These are phyloP conservation scores for Glonium stellatum DNA, from an alignment of 495 filamentous ascomycete species.

Conservation along the genomic window DNA sequence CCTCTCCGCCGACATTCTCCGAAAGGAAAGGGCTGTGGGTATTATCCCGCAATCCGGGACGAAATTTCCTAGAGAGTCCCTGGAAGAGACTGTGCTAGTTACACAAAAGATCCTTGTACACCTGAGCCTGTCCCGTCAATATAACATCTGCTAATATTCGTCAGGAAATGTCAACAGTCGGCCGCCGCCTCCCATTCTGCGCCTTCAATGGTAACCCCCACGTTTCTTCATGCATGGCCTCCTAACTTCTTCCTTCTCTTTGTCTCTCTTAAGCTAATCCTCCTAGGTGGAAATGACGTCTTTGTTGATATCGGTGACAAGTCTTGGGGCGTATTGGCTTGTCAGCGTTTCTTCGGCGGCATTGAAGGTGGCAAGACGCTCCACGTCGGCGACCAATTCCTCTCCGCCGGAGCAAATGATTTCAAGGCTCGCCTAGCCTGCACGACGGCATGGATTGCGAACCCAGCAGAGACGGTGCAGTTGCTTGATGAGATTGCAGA, in stretches of 20 bases:
- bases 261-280: constrained; percentile 6
- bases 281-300: constrained; percentile 74
- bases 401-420: constrained; percentile 92
- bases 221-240: background rate
- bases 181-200: constrained; percentile 76
- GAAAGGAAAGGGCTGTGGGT: constrained; percentile 91
- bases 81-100: constrained; percentile 93
- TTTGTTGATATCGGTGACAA: constrained; percentile 99
- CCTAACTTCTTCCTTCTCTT: background rate
- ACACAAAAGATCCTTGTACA: constrained; percentile 72
- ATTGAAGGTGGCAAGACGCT: constrained; percentile 56
- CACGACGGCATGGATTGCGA: constrained; percentile 85
- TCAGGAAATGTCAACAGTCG: constrained; percentile 63
- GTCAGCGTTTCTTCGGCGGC: constrained; percentile 82
- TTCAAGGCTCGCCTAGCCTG: constrained; percentile 73
- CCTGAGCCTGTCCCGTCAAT: background rate
- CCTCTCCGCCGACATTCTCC: constrained; percentile 67
- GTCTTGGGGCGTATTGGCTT: constrained; percentile 83
- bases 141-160: background rate
- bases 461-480: constrained; percentile 78
- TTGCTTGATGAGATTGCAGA: constrained; percentile 74
- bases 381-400: constrained; percentile 93
- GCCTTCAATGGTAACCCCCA: constrained; percentile 72
- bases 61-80: constrained; percentile 74
- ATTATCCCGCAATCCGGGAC: constrained; percentile 61